Evolutionary conservation across 768 basidiomycete species (phyloP), one percentile per base, ranked within the genome.

Genomic region (Punctularia strigosozonata): DNA sequence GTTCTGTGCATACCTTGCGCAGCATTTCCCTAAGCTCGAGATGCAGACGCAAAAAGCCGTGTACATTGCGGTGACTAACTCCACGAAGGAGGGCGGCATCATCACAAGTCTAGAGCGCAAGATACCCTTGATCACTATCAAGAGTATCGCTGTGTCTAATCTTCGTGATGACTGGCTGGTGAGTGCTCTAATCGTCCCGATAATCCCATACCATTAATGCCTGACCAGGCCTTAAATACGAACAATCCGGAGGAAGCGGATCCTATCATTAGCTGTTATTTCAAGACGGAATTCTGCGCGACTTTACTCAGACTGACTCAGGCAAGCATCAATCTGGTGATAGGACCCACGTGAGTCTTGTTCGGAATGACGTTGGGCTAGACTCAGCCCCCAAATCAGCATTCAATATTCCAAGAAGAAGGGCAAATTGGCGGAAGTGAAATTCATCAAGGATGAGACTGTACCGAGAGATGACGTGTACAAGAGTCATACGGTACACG

Each of bases 151-250:
- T 1, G 69, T 97, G 73, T 91, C 94, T 8, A 90, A 70, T 57
- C 61, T 98, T 19, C 69, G 87, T 36, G 95, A 99, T 47, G 95
- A 98, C 54, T 99, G 92, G 86, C 69, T 98, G 61, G 91, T 89
- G 59, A 44, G 74, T 53, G 3, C 18, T 10, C 19, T 23, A 13
- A 10, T 20, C 32, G 13, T 4, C 3, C 30, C n/a, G 22, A 32
- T 23, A 18, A 25, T 25, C 14, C 21, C 26, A 10, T 15, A 6
- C 17, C 37, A 7, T 8, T 33, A 4, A 36, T 17, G 15, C 1
- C 10, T 20, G 19, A 19, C 15, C 46, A 90, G 90, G 75, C 71
- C 1, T 59, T 98, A 52, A 92, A 92, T 51, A 73, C 75, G 32
- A 75, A 70, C 40, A 65, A 71, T 6, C 77, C 80, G 14, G 92